phyloP scores from a whole-genome alignment of 164 flowering plant genomes.

The Magnolia sinica region DNA sequence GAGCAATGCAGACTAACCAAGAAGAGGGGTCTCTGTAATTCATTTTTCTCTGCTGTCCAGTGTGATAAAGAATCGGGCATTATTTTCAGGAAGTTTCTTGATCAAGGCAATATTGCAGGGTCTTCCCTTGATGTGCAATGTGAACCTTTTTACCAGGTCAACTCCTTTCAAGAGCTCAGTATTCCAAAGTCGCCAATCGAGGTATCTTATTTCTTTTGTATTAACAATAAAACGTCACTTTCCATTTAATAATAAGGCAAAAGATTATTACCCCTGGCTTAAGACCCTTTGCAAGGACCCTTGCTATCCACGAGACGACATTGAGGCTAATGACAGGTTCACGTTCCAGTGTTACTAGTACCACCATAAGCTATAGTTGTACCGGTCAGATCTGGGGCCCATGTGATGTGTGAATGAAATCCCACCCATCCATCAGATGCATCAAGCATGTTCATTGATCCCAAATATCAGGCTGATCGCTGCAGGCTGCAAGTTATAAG shows the following conservation, averaged over 20 bases:
- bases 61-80: constrained; percentile 35
- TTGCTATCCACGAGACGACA: no score
- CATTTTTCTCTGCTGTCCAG: neutral
- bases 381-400: no score
- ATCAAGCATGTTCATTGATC: no score
- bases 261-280: no score
- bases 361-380: no score
- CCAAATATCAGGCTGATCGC: no score
- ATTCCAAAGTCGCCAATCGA: constrained; percentile 30
- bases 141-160: constrained; percentile 30
- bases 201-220: constrained; percentile 31
- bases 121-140: constrained; percentile 35
- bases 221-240: neutral
- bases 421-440: no score
- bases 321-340: no score
- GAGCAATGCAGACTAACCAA: constrained; percentile 23
- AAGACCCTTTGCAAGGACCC: no score
- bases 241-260: neutral
- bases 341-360: neutral
- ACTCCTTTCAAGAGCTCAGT: constrained; percentile 29
- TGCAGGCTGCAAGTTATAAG: no score
- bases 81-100: constrained; percentile 46
- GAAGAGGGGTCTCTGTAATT: constrained; percentile 10
- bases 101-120: constrained; percentile 34
- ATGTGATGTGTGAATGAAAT: no score